Evolutionary conservation across 306 rosid species (phyloP).

Genomic region (Cicer bijugum): DNA sequence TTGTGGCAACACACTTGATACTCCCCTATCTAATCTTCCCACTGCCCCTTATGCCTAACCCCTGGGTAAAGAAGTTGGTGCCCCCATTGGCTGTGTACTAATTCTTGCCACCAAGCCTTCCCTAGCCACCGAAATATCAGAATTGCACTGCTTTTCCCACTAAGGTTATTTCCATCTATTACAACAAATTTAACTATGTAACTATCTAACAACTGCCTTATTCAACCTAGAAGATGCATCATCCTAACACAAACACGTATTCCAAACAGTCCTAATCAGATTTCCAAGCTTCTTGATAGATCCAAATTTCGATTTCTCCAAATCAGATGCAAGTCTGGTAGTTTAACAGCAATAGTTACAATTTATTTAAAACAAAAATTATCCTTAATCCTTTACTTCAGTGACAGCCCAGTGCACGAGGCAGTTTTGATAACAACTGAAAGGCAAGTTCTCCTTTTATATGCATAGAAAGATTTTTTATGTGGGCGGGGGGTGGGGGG

Average conservation of each 20-base stretch:
- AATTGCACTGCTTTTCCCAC: not conserved
- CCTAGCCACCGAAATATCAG: not conserved
- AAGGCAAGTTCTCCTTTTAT: slow-evolving; percentile 54
- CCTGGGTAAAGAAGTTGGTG: not conserved
- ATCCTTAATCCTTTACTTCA: not conserved
- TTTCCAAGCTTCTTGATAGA: slow-evolving; percentile 10
- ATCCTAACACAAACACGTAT: not conserved
- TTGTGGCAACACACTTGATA: not conserved
- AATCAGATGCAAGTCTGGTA: not conserved
- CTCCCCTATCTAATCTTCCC: not conserved
- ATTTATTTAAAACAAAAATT: not conserved
- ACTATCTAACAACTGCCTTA: not conserved
- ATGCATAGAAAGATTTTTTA: slow-evolving; percentile 4
- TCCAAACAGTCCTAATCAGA: not conserved
- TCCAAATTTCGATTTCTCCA: too few species aligned
- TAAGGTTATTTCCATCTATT: not conserved
- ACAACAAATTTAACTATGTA: not conserved
- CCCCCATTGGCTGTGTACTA: not conserved
- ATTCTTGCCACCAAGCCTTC: not conserved
- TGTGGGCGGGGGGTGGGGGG: not conserved
- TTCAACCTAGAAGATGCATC: slow-evolving; percentile 8
- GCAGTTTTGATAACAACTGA: not conserved
- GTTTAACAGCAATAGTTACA: not conserved
- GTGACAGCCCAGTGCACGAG: not conserved
- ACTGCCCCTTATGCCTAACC: not conserved